Base-by-base conservation (phyloP, 345 rosid genomes). In the Moricandia moricandioides region DNA sequence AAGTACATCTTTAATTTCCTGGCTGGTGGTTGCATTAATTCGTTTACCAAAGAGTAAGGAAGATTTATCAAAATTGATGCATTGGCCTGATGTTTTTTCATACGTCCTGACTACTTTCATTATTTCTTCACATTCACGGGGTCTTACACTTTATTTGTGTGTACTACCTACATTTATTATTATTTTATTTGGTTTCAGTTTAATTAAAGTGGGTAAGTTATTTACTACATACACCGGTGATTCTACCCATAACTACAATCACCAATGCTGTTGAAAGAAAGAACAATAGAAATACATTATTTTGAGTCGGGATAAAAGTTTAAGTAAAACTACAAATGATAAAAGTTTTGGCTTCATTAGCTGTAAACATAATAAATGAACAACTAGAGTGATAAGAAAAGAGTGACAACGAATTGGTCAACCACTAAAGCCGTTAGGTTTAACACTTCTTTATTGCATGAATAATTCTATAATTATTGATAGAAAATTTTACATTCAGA, bases 401-500 rank as follows among this genome's bases (percentile, higher is more conserved):
- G 13, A 55, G 80, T 71, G 72, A 65, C 52, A 77, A 65, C 10
- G 72, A 64, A 71, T 71, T 78, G 64, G 62, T 65, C 68, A 71
- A 65, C 81, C 62, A 64, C 76, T 77, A 34, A 71, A 45, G 35
- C 65, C 34, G 67, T 64, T 77, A 77, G 76, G 71, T 70, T 33
- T 65, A 33, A 56, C 66, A 70, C 40, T 35, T 71, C 51, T 49
- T 58, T 71, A 45, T 71, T 77, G 72, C 76, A 55, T 71, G 76
- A 43, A 54, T 61, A 27, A 4, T 52, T 60, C 37, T 68, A 34
- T 57, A 37, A 62, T 6, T 69, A 69, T 60, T 61, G 37, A 60
- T 26, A 5, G 7, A 6, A 3, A 10, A 62, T 3, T 1, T 58
- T 13, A n/a, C 34, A 43, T 14, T n/a, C 33, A 49, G 21, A 64